These are phyloP conservation scores for Amanita phalloides DNA, from an alignment of 768 basidiomycete species.

Conservation along the genomic window DNA sequence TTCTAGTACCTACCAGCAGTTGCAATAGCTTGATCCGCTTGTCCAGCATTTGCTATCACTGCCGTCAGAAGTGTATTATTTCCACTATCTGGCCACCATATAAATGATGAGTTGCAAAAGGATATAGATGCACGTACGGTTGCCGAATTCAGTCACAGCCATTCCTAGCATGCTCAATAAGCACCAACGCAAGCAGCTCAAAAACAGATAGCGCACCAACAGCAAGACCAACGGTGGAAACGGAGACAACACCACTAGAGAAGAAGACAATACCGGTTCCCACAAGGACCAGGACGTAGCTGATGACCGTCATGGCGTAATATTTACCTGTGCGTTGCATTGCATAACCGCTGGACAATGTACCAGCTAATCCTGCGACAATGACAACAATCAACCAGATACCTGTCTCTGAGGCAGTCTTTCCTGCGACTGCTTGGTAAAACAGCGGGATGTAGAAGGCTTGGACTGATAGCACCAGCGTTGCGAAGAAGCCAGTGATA, in stretches of 20 bases:
- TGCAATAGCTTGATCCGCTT: conserved; percentile 51
- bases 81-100: conserved; percentile 14
- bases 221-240: conserved; percentile 26
- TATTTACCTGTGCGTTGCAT: conserved; percentile 53
- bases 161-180: conserved; percentile 16
- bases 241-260: conserved; percentile 26
- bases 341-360: too few species aligned
- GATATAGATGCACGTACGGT: conserved; percentile 17
- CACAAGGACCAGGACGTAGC: conserved; percentile 24
- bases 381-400: too few species aligned
- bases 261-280: conserved; percentile 28
- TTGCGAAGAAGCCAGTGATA: too few species aligned
- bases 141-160: conserved; percentile 25
- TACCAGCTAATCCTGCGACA: too few species aligned
- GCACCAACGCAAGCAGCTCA: not conserved
- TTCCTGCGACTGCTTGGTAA: too few species aligned
- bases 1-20: conserved; percentile 36
- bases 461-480: too few species aligned
- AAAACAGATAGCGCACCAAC: conserved; percentile 23
- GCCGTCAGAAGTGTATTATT: conserved; percentile 49
- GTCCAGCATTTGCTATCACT: conserved; percentile 53
- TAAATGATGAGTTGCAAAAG: too few species aligned
- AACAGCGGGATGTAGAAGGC: too few species aligned
- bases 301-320: conserved; percentile 35
- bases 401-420: too few species aligned